Evolutionary conservation across 495 filamentous ascomycete genomes (phyloP).

Genomic region (Parathielavia appendiculata): DNA sequence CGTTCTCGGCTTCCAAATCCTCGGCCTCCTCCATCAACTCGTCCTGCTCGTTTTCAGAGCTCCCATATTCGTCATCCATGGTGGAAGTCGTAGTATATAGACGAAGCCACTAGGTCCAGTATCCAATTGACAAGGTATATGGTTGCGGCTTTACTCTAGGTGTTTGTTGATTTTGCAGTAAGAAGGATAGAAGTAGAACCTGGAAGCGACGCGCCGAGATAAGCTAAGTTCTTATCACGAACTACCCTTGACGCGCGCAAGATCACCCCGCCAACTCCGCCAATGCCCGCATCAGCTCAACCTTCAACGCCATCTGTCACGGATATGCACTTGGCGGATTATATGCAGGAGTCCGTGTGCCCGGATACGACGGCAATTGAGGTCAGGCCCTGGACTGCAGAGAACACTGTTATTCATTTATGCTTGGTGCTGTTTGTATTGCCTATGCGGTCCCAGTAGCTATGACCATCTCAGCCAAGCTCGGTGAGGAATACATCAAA

Average conservation of each 20-base stretch:
- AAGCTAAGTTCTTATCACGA: no score
- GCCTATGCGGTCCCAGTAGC: neutral
- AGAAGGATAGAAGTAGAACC: neutral
- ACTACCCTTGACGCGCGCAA: no score
- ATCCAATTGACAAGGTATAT: neutral
- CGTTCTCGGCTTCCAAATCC: constrained; percentile 54
- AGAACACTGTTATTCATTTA: constrained; percentile 5
- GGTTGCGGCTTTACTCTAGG: neutral
- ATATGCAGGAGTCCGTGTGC: neutral
- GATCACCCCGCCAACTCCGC: no score
- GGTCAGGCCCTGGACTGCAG: no score
- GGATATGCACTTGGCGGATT: no score
- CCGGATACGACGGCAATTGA: neutral
- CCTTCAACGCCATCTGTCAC: no score
- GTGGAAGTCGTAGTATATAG: neutral
- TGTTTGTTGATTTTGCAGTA: no score
- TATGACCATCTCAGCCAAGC: neutral
- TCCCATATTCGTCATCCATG: constrained; percentile 44
- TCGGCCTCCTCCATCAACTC: constrained; percentile 62
- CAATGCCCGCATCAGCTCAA: no score
- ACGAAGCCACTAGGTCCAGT: neutral
- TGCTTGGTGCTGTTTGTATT: neutral
- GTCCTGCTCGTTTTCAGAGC: constrained; percentile 57
- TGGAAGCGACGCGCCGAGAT: neutral
- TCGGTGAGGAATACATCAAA: neutral